Conservation (phyloP, 768 basidiomycete genomes). For the Erythrobasidium yunnanense region DNA sequence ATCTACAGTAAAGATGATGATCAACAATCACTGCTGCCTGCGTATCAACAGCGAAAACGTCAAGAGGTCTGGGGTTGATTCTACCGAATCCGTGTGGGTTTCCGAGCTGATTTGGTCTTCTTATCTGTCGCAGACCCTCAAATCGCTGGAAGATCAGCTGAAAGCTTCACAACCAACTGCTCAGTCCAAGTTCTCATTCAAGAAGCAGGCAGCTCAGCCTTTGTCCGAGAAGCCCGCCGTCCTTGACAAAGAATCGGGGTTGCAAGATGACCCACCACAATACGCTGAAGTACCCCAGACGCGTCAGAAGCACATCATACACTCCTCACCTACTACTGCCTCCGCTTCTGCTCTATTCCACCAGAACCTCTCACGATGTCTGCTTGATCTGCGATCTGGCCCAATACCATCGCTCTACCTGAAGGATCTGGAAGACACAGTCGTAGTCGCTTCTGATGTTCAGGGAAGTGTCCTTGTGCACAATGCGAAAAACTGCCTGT, state of each 20-base stretch:
- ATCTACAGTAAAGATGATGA: background rate
- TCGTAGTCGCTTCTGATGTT: constrained; percentile 6
- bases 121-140: background rate
- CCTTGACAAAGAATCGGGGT: background rate
- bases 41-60: constrained; percentile 4
- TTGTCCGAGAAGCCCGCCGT: background rate
- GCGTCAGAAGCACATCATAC: too few species aligned
- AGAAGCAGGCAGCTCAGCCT: background rate
- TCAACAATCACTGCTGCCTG: background rate
- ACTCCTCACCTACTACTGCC: too few species aligned
- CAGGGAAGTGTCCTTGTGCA: constrained; percentile 10
- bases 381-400: background rate
- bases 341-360: too few species aligned
- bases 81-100: too few species aligned
- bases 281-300: too few species aligned
- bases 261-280: background rate
- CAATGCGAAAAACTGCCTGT: constrained; percentile 4
- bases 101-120: background rate
- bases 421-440: background rate
- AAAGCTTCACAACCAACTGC: background rate
- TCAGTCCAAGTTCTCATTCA: background rate
- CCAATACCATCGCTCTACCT: constrained; percentile 1
- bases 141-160: background rate
- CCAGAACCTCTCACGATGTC: background rate
- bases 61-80: constrained; percentile 1